Evolutionary conservation across 768 basidiomycete species (phyloP).

Genomic region (Suillus sp.): DNA sequence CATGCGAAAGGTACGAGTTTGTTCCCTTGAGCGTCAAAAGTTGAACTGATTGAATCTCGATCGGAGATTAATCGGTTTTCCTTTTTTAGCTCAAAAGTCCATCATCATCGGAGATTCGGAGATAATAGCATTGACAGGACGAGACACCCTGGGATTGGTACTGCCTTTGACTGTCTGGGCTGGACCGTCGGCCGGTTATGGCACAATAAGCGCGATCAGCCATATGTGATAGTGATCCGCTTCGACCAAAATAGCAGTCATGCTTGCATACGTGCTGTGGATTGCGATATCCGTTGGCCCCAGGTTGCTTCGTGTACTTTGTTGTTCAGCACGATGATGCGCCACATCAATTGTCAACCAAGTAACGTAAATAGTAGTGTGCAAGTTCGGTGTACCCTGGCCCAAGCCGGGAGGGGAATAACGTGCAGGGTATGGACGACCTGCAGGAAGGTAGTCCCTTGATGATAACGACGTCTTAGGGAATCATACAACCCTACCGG

Average conservation of each 20-base stretch:
- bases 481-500: not conserved
- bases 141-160: not conserved
- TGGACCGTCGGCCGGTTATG: not conserved
- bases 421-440: too few relatives aligned
- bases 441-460: too few relatives aligned
- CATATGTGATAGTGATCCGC: not conserved
- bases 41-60: slow-evolving; percentile 2
- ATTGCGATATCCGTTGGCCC: too few relatives aligned
- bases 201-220: not conserved
- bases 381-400: too few relatives aligned
- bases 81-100: not conserved
- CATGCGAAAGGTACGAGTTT: slow-evolving; percentile 9
- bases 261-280: too few relatives aligned
- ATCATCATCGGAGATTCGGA: slow-evolving; percentile 8
- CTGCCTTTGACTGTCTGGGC: not conserved
- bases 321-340: too few relatives aligned
- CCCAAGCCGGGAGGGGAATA: too few relatives aligned
- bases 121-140: slow-evolving; percentile 2
- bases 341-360: too few relatives aligned
- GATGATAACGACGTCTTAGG: too few relatives aligned
- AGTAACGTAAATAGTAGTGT: too few relatives aligned
- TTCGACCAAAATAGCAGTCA: not conserved
- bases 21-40: not conserved
- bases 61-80: slow-evolving; percentile 15
- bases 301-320: too few relatives aligned